These are phyloP conservation scores for Inga laurina DNA, from an alignment of 306 rosid species.

Conservation along the genomic window DNA sequence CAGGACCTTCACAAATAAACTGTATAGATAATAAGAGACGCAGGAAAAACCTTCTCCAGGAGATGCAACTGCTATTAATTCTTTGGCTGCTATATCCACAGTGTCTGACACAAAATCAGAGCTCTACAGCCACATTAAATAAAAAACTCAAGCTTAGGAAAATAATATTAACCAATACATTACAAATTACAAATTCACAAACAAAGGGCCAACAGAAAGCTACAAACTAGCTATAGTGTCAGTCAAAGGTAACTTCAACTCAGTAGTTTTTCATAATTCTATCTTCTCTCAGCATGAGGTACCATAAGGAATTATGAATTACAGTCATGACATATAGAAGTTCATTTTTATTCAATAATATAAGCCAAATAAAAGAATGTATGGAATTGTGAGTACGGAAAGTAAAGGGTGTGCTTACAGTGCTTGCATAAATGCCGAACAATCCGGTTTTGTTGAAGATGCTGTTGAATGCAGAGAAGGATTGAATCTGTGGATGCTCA, in stretches of 20 bases:
- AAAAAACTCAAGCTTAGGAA: slow-evolving; percentile 23
- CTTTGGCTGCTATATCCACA: slow-evolving; percentile 79
- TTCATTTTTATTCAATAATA: not conserved
- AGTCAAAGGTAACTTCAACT: not conserved
- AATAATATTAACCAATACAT: not conserved
- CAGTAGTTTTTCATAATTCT: not conserved
- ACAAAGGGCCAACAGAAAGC: not conserved
- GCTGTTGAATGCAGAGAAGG: slow-evolving; percentile 87
- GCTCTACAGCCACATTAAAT: slow-evolving; percentile 49
- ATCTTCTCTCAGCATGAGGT: not conserved
- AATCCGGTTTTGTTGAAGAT: slow-evolving; percentile 81
- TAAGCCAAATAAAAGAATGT: not conserved
- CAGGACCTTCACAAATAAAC: slow-evolving; percentile 12
- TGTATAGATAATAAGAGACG: not conserved
- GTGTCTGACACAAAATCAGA: slow-evolving; percentile 65
- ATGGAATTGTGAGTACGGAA: not conserved
- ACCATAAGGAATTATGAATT: not conserved
- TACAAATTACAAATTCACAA: not conserved
- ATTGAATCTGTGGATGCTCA: slow-evolving; percentile 68
- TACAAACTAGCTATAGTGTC: not conserved
- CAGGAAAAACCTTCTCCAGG: slow-evolving; percentile 77
- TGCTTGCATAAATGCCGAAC: slow-evolving; percentile 75
- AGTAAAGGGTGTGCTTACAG: slow-evolving; percentile 48
- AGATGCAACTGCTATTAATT: slow-evolving; percentile 73
- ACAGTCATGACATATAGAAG: not conserved